Evolutionary conservation across 2,329 filamentous ascomycete species (phyloP).

Genomic region (Cladophialophora carrionii): DNA sequence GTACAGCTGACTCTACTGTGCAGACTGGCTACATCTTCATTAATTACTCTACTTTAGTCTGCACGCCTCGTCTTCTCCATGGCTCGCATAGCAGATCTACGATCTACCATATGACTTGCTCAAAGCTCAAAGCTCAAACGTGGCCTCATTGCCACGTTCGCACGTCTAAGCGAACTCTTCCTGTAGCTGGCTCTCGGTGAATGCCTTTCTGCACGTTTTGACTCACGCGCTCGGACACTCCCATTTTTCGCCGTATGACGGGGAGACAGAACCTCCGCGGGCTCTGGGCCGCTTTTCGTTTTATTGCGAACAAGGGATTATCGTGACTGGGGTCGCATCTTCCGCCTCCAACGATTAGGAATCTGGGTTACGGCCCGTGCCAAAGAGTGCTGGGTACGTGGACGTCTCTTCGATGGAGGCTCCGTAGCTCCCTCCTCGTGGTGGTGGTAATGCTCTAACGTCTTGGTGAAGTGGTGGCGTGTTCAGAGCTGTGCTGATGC

Average conservation of each 20-base stretch:
- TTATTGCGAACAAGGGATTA: neutral
- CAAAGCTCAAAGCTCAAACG: neutral
- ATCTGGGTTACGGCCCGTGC: neutral
- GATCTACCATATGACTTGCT: too few species aligned
- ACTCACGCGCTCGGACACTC: neutral
- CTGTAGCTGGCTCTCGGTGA: neutral
- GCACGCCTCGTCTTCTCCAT: too few species aligned
- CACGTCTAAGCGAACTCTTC: neutral
- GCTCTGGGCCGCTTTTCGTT: neutral
- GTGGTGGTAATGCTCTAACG: neutral
- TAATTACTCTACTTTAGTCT: too few species aligned
- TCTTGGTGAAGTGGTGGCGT: neutral
- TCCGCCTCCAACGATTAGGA: neutral
- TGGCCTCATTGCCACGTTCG: neutral
- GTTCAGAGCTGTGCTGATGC: constrained; percentile 6
- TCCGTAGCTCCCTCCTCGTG: neutral
- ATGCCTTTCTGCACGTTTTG: neutral
- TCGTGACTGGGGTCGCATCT: neutral
- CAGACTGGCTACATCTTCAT: too few species aligned
- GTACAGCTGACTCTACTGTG: neutral
- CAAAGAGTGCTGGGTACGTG: neutral
- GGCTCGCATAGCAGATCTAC: too few species aligned
- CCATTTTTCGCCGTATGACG: neutral
- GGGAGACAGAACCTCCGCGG: neutral
- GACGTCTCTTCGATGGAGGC: neutral